Evolutionary conservation across 495 filamentous ascomycete genomes (phyloP).

Genomic region (Penicillium lividum): DNA sequence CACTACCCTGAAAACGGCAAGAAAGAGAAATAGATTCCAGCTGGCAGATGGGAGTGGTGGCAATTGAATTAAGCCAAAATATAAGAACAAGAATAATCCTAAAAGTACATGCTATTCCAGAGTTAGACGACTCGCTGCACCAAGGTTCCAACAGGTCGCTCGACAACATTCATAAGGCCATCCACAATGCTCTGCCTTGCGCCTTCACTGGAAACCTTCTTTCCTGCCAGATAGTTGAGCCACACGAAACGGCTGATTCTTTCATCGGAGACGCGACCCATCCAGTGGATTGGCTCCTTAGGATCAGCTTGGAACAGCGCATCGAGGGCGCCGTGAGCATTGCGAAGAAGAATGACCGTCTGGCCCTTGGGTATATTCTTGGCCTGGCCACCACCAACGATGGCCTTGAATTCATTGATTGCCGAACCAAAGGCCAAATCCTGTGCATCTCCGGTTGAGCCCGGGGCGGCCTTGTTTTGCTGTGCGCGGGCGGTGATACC

Average conservation of each 20-base stretch:
- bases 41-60: not conserved
- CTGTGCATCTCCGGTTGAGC: conserved; percentile 45
- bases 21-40: not conserved
- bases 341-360: conserved; percentile 72
- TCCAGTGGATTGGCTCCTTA: conserved; percentile 38
- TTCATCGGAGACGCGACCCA: conserved; percentile 76
- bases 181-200: conserved; percentile 82
- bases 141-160: conserved; percentile 84
- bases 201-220: conserved; percentile 80
- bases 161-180: conserved; percentile 83
- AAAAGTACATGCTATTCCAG: conserved; percentile 21
- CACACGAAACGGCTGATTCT: conserved; percentile 78
- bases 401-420: conserved; percentile 70
- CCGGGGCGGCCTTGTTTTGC: conserved; percentile 28
- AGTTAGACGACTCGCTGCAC: conserved; percentile 62
- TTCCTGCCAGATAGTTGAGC: conserved; percentile 86
- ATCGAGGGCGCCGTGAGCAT: conserved; percentile 62
- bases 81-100: conserved; percentile 2
- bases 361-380: conserved; percentile 72
- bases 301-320: conserved; percentile 63
- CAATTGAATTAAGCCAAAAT: conserved; percentile 5
- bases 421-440: conserved; percentile 71
- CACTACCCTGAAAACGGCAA: not conserved
- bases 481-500: conserved; percentile 72
- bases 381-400: conserved; percentile 70